A percentile compares a stretch with the other conserved stretches of the same genome.
These are phyloP conservation scores for Aspergillus nidulans DNA, from an alignment of 495 filamentous ascomycete genomes.

Conservation along the genomic window DNA sequence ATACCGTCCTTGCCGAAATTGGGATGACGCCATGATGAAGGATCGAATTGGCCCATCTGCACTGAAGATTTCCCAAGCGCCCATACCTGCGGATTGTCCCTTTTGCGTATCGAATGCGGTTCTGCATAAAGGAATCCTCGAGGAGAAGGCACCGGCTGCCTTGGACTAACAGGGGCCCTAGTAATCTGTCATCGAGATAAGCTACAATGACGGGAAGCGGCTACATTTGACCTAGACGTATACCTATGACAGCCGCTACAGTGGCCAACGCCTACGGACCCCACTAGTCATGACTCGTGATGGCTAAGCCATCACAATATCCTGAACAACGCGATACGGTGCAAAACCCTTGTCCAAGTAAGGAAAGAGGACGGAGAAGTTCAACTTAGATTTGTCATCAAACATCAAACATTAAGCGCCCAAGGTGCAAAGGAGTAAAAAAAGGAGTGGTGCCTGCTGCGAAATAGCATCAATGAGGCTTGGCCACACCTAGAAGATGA, in stretches of 20 bases:
- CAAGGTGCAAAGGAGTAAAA: background rate
- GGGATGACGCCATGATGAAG: background rate
- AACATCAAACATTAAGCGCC: background rate
- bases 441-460: background rate
- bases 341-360: no score
- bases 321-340: background rate
- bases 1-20: background rate
- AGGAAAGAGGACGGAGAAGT: no score
- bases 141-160: slow-evolving; percentile 4
- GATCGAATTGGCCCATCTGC: background rate
- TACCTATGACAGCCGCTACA: background rate
- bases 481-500: background rate
- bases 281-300: background rate
- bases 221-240: background rate
- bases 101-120: background rate
- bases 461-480: background rate
- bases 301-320: background rate
- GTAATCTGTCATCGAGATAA: slow-evolving; percentile 12
- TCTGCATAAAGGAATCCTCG: background rate
- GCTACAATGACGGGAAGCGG: slow-evolving; percentile 8
- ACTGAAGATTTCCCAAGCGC: background rate
- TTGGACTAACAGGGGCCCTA: background rate
- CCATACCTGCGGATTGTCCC: slow-evolving; percentile 1
- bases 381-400: slow-evolving; percentile 8
- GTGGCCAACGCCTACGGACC: background rate